Conservation (phyloP, 2,329 filamentous ascomycete genomes). For the Aspergillus sp. region DNA sequence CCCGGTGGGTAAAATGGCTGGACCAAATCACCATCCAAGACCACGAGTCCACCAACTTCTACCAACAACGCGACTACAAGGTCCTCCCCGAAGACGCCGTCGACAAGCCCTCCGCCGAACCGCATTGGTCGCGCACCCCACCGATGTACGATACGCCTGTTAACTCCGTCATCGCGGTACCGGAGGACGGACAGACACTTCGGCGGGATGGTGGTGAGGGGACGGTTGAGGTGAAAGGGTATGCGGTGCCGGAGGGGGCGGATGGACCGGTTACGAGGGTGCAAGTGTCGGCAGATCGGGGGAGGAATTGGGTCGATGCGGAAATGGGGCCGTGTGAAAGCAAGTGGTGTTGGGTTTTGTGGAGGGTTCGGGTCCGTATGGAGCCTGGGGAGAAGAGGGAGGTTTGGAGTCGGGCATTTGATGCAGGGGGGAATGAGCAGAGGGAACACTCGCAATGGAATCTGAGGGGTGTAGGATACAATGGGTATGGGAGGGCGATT, state of each 20-base stretch:
- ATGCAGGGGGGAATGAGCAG: slow-evolving; percentile 47
- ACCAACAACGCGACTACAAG: slow-evolving; percentile 54
- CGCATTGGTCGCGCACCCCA: slow-evolving; percentile 45
- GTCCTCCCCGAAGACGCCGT: slow-evolving; percentile 46
- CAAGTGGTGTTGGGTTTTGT: slow-evolving; percentile 52
- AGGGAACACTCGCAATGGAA: slow-evolving; percentile 47
- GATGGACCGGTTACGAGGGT: slow-evolving; percentile 47
- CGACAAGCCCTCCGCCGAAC: slow-evolving; percentile 42
- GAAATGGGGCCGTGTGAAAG: slow-evolving; percentile 25
- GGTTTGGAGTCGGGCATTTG: slow-evolving; percentile 49
- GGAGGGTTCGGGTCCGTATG: slow-evolving; percentile 40
- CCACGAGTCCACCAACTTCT: slow-evolving; percentile 46
- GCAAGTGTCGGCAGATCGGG: slow-evolving; percentile 45
- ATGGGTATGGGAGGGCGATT: slow-evolving; percentile 50
- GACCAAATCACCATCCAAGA: slow-evolving; percentile 46
- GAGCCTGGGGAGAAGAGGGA: slow-evolving; percentile 34
- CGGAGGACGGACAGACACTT: slow-evolving; percentile 39
- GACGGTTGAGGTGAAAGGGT: slow-evolving; percentile 44
- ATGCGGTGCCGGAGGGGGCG: slow-evolving; percentile 48
- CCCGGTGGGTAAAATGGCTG: slow-evolving; percentile 50
- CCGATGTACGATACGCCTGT: slow-evolving; percentile 50
- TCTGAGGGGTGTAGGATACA: slow-evolving; percentile 52
- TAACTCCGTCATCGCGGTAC: slow-evolving; percentile 48
- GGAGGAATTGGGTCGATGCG: slow-evolving; percentile 44
- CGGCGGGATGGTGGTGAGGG: slow-evolving; percentile 20